phyloP scores from a whole-genome alignment of 345 rosid species.

The Salix brachista region DNA sequence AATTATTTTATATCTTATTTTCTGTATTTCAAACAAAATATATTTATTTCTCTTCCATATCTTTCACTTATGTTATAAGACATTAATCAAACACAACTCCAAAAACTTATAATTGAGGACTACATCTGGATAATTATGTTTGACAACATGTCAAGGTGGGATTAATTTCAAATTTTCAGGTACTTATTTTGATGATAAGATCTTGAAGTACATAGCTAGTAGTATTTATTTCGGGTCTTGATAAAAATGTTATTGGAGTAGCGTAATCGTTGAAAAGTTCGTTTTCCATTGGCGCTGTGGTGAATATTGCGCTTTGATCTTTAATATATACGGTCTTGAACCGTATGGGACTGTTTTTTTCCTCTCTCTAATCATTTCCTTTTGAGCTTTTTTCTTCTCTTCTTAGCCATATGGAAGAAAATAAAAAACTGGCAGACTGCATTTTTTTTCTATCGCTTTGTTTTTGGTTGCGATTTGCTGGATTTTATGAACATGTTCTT shows the following conservation, averaged over 20 bases:
- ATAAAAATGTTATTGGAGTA: background rate
- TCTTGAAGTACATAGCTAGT: too few relatives aligned
- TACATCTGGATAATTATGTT: background rate
- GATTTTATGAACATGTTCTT: constrained; percentile 83
- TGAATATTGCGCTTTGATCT: background rate
- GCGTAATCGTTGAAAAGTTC: background rate
- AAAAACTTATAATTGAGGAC: too few relatives aligned
- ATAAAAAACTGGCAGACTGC: background rate
- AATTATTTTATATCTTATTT: too few relatives aligned
- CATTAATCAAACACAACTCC: too few relatives aligned
- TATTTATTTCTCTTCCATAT: too few relatives aligned
- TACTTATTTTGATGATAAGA: background rate
- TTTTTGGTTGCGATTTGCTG: constrained; percentile 20
- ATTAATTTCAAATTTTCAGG: background rate
- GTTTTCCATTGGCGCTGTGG: background rate
- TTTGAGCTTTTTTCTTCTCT: background rate
- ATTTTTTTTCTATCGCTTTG: background rate
- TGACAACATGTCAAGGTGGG: background rate
- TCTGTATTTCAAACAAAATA: too few relatives aligned
- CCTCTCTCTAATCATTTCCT: background rate
- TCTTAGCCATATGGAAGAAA: background rate
- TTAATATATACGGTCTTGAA: constrained; percentile 1
- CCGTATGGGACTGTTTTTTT: constrained; percentile 18
- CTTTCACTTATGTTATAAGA: too few relatives aligned
- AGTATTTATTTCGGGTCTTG: too few relatives aligned